Evolutionary conservation across 164 flowering plant species (phyloP), one percentile per base, ranked within the genome.

Genomic region (Dillenia suffruticosa): DNA sequence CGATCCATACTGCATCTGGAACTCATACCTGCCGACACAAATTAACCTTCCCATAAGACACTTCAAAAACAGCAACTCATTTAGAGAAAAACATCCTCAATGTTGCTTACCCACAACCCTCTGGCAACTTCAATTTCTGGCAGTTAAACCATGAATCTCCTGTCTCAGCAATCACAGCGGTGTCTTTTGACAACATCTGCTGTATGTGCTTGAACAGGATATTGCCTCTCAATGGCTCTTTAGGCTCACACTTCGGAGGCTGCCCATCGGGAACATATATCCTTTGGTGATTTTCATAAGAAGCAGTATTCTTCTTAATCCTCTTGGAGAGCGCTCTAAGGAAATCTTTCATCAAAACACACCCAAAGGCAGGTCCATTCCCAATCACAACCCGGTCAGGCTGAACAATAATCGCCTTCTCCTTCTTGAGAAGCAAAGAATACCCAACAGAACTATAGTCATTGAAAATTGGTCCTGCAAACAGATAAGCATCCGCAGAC

Each of bases 141-240:
- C 96, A 89, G 58, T 87, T 86, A 51, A 92, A 92, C 98, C 95
- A 92, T 1, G 92, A 86, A 63, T 89, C 98, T 58, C 96, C 95
- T 19, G 96, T 86, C 74, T 92, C 98, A 2, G 98, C 88, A 71
- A 92, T 84, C 64, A 92, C 88, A 14, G 88, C 85, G 5, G 77
- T 84, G 15, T 82, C 76, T 49, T 80, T 57, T 9, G 83, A 75
- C 60, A 92, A 64, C 92, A 92, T 76, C 47, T 72, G 74, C 72
- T 92, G 88, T 44, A 92, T 82, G 68, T 86, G 96, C 58, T 83
- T 76, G 79, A 89, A 92, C 66, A 92, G 73, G 47, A 92, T 70
- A 73, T 92, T 89, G 26, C 84, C 91, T 70, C 92, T 83, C 70
- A 89, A 63, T 2, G 92, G 76, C 67, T 89, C 94, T 26, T 76